phyloP scores from a whole-genome alignment of 257 asterid genomes.

The Salvia rosmarinus region DNA sequence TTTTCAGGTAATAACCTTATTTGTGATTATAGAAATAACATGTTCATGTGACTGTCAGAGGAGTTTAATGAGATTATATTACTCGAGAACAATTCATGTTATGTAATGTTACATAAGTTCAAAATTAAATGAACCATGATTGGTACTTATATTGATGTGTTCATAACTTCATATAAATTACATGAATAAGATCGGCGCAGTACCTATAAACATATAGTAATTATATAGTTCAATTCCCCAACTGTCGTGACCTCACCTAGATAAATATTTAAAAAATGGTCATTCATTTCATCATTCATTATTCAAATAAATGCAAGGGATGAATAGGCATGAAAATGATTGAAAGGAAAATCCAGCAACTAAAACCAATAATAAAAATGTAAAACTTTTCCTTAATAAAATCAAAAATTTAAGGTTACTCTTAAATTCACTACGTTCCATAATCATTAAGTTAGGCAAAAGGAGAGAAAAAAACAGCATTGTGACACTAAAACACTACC shows the following conservation, averaged over 20 bases:
- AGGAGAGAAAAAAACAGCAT: constrained; percentile 3
- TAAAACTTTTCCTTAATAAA: neutral
- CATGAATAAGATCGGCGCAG: neutral
- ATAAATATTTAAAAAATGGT: neutral
- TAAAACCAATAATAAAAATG: constrained; percentile 1
- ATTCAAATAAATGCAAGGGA: neutral
- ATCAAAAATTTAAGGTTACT: neutral
- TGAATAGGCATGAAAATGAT: neutral
- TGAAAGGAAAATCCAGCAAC: constrained; percentile 17
- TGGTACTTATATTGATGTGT: neutral
- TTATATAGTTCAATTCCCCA: too few species aligned
- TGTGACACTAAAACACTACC: constrained; percentile 29
- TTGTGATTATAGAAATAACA: neutral
- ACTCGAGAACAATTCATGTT: too few species aligned
- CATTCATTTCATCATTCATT: neutral
- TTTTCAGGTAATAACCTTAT: neutral
- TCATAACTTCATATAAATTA: neutral
- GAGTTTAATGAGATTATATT: too few species aligned
- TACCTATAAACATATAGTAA: too few species aligned
- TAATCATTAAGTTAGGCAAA: neutral
- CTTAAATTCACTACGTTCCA: constrained; percentile 22
- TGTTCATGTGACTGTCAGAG: constrained; percentile 1
- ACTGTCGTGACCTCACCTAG: too few species aligned
- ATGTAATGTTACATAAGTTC: too few species aligned
- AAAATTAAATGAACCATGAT: too few species aligned